These are phyloP conservation scores for Obelidium mucronatum DNA, from an alignment of 192 early-diverging fungal genomes.

Conservation along the genomic window DNA sequence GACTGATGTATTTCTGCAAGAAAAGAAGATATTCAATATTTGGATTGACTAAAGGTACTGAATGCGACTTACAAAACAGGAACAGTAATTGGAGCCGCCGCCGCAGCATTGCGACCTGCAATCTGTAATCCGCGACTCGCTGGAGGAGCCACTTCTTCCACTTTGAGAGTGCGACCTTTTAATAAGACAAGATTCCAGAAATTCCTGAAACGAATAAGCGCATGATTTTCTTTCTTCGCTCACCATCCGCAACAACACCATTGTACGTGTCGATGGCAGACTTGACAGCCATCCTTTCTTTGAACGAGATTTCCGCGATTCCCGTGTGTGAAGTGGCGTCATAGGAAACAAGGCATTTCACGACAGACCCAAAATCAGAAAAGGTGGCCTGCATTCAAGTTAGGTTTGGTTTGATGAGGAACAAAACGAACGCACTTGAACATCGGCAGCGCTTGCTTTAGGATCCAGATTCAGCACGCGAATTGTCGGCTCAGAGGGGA, in stretches of 20 bases:
- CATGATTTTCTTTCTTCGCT: slow-evolving; percentile 80
- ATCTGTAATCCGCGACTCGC: slow-evolving; percentile 6
- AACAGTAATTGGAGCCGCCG: slow-evolving; percentile 46
- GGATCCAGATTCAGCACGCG: slow-evolving; percentile 37
- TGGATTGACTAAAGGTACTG: neutral
- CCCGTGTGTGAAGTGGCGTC: slow-evolving; percentile 6
- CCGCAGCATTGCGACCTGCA: slow-evolving; percentile 38
- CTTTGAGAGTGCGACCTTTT: slow-evolving; percentile 24
- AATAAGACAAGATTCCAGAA: slow-evolving; percentile 55
- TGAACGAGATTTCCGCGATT: slow-evolving; percentile 34
- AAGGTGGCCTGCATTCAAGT: slow-evolving; percentile 21
- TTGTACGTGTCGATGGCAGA: slow-evolving; percentile 37
- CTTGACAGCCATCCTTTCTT: slow-evolving; percentile 9
- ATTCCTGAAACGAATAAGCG: slow-evolving; percentile 90
- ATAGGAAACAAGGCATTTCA: slow-evolving; percentile 17
- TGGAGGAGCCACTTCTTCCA: slow-evolving; percentile 12
- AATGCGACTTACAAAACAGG: slow-evolving; percentile 26
- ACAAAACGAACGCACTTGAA: slow-evolving; percentile 49
- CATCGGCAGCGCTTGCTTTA: slow-evolving; percentile 36
- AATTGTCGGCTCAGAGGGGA: slow-evolving; percentile 45
- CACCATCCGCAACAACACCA: slow-evolving; percentile 38
- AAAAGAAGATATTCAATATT: too few relatives aligned
- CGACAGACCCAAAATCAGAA: slow-evolving; percentile 34
- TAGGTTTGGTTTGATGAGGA: neutral
- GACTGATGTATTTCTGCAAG: too few relatives aligned